phyloP scores from a whole-genome alignment of 2,329 filamentous ascomycete species.

The Neopestalotiopsis rosae region DNA sequence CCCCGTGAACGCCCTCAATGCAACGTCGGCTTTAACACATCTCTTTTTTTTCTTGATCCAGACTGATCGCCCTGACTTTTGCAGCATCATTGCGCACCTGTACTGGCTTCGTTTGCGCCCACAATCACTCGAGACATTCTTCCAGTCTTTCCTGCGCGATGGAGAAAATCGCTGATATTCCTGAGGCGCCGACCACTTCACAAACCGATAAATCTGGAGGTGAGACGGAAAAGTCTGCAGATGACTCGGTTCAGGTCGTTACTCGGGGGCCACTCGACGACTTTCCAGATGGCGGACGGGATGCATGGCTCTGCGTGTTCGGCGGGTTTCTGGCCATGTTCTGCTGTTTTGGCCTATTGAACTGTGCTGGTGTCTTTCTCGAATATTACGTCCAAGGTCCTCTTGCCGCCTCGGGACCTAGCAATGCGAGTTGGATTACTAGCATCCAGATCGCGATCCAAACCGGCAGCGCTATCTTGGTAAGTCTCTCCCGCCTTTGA shows the following conservation, averaged over 20 bases:
- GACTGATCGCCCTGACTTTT: not conserved
- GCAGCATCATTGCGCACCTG: not conserved
- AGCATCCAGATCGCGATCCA: conserved; percentile 53
- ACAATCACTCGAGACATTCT: not conserved
- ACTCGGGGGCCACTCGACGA: not conserved
- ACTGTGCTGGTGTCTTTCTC: conserved; percentile 59
- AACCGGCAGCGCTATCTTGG: conserved; percentile 45
- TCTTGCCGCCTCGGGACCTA: conserved; percentile 50
- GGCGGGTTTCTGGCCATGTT: conserved; percentile 47
- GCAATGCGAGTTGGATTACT: conserved; percentile 62
- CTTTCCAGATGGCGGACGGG: conserved; percentile 63
- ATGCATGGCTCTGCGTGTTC: conserved; percentile 64
- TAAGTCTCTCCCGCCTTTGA: not conserved
- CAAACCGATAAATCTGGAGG: not conserved
- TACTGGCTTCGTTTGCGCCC: no score
- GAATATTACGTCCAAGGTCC: conserved; percentile 57
- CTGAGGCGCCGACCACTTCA: not conserved
- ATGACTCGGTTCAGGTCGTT: not conserved
- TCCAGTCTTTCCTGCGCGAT: not conserved
- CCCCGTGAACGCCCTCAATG: no score
- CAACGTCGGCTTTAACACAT: no score
- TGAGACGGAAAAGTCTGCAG: not conserved
- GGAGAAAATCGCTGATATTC: not conserved
- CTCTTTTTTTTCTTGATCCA: no score
- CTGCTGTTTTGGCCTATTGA: conserved; percentile 44